Evolutionary conservation across 192 early-diverging fungal genomes (phyloP), one percentile per base, ranked within the genome.

Genomic region (Entomortierella parvispora): DNA sequence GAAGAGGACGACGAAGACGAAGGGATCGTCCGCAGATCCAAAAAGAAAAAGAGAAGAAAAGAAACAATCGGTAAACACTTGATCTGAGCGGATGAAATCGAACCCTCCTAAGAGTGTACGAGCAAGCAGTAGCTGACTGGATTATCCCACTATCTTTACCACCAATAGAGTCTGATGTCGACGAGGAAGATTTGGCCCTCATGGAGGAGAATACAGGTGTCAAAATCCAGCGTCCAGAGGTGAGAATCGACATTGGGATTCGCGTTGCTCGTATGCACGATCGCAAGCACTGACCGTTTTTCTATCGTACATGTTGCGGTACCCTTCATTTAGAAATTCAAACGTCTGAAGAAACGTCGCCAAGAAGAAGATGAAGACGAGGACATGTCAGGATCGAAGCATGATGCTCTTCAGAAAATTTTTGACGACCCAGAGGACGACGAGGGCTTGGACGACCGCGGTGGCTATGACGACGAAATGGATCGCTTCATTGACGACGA

Each of bases 141-240:
- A n/a, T n/a, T n/a, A n/a, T n/a, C n/a, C n/a, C n/a, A n/a, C n/a
- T n/a, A n/a, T n/a, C n/a, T n/a, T n/a, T n/a, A n/a, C n/a, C n/a
- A n/a, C n/a, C 23, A 22, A 80, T 59, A 65, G 92, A 94, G 56
- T 93, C 96, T 49, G 88, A 89, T 40, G 80, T 96, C 17, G 93
- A 95, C 26, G 96, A 96, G 18, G 98, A 99, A 59, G 98, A 99
- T 78, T 74, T 97, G 55, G 95, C 93, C 23, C 85, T 98, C 29
- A 85, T 99, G 31, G 90, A 91, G 34, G 96, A 96, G 65, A 97
- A 97, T 76, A 87, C 87, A 34, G 92, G 88, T 59, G 88, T 85
- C 47, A 87, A 88, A 80, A 80, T 72, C 60, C 68, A 60, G 11
- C 64, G 84, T 18, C 76, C 80, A 53, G 83, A 78, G 58, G 86